phyloP scores from a whole-genome alignment of 139 green algal genomes.

The Tetradesmus obliquus region DNA sequence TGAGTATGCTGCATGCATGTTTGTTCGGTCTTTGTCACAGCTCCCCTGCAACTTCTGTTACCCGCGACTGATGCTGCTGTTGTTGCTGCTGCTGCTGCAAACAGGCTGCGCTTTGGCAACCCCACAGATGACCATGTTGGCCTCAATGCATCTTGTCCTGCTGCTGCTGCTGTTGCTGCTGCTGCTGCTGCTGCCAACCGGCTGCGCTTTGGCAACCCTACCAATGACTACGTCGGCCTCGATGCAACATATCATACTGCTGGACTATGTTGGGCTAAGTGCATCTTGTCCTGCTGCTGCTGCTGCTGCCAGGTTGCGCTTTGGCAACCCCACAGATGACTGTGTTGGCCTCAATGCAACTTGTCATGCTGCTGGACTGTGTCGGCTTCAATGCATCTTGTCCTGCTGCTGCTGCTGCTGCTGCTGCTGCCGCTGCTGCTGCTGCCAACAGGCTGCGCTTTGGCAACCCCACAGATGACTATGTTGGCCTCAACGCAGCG shows the following conservation, averaged over 20 bases:
- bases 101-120: not conserved
- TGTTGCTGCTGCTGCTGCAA: not conserved
- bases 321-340: not conserved
- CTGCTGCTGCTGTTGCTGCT: not conserved
- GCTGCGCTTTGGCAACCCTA: not conserved
- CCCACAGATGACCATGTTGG: too few relatives aligned
- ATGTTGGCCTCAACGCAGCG: not conserved
- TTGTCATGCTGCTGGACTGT: too few relatives aligned
- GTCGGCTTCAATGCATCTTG: too few relatives aligned
- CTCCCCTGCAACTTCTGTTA: not conserved
- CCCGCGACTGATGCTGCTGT: not conserved
- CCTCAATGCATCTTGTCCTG: not conserved
- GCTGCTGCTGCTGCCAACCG: not conserved
- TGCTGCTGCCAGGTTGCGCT: not conserved
- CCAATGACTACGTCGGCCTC: not conserved
- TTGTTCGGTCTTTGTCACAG: not conserved
- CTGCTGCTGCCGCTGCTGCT: not conserved
- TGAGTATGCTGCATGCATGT: not conserved
- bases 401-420: not conserved
- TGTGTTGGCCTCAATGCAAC: too few relatives aligned
- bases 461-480: not conserved
- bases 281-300: not conserved
- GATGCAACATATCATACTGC: not conserved
- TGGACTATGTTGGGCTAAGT: too few relatives aligned
- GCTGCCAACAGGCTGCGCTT: not conserved